Base-by-base conservation (phyloP, 1,284 basidiomycete species). In the Termitomyces sp. region DNA sequence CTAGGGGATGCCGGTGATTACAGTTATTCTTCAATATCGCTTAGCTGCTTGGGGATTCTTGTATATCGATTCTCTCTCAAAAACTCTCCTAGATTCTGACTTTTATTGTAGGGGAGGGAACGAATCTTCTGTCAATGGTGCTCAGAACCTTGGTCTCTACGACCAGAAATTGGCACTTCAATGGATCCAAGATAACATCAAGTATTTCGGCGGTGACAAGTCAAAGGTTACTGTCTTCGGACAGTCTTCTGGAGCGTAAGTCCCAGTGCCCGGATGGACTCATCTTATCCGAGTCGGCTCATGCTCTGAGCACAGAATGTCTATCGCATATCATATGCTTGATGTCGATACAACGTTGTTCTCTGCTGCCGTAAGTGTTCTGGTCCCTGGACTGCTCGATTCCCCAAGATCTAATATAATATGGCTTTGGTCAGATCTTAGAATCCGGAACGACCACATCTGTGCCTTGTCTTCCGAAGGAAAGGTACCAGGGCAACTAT, bases 161-260 rank as follows among this genome's bases (percentile, higher is more conserved):
- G 72, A 74, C 45, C 68, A 72, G 45, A 60, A 66, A 19, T 50
- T 57, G 1, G 72, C 68, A 1, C 57, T 75, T 5, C 48, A 68
- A 43, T 75, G 72, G 73, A 61, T 74, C 1, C 67, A 71, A 49
- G 56, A 60, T 0, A 68, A 75, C 50, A 72, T 74, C 37, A 60
- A 53, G 2, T 57, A 60, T 1, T 73, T 75, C 53, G 73, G 72
- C 1, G 75, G 75, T 6, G 73, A 76, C 58, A 64, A 63, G 14
- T 48, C 45, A 16, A 57, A 53, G 21, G 57, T 60, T 5, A 59
- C 59, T 10, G 52, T 59, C 39, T 60, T 59, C 24, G 59, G 59
- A 19, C 57, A 59, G 30, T 60, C 59, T 16, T 60, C 59, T 19
- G 59, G 59, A 35, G 55, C 59, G 39, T 62, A 39, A 51, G 61